phyloP scores from a whole-genome alignment of 2,329 filamentous ascomycete species.

The Ceratocystis smalleyi region DNA sequence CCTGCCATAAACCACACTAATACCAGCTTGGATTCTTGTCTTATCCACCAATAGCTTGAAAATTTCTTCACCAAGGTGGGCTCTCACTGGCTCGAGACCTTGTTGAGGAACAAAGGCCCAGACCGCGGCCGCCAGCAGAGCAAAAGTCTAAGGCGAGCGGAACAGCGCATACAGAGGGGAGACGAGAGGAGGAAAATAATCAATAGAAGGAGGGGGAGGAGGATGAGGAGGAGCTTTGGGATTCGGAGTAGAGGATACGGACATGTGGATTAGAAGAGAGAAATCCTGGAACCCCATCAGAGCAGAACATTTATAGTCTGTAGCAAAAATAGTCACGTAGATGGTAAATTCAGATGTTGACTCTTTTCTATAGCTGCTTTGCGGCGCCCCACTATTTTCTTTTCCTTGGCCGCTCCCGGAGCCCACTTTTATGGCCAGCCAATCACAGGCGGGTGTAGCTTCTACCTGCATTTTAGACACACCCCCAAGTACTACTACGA shows the following conservation, averaged over 20 bases:
- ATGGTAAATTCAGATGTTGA: not conserved
- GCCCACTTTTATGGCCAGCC: conserved; percentile 3
- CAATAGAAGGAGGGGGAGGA: not conserved
- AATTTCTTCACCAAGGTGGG: conserved; percentile 14
- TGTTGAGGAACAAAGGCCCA: not conserved
- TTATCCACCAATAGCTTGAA: conserved; percentile 5
- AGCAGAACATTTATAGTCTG: not conserved
- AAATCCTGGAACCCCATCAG: not conserved
- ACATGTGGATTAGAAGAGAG: not conserved
- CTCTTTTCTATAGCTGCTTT: not conserved
- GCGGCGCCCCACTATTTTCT: not conserved
- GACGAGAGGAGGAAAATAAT: not conserved
- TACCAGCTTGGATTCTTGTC: not conserved
- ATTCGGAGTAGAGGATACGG: not conserved
- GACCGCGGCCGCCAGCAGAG: not conserved
- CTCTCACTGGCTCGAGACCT: conserved; percentile 8
- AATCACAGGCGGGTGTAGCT: not conserved
- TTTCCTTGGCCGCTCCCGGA: conserved; percentile 12
- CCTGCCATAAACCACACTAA: not conserved
- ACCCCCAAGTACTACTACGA: conserved; percentile 2
- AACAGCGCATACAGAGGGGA: not conserved
- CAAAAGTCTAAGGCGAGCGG: not conserved
- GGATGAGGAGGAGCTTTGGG: not conserved
- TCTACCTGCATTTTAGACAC: conserved; percentile 1
- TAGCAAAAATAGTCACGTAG: not conserved